Conservation (phyloP, 169 alveolate species). For the Miamiensis avidus region DNA sequence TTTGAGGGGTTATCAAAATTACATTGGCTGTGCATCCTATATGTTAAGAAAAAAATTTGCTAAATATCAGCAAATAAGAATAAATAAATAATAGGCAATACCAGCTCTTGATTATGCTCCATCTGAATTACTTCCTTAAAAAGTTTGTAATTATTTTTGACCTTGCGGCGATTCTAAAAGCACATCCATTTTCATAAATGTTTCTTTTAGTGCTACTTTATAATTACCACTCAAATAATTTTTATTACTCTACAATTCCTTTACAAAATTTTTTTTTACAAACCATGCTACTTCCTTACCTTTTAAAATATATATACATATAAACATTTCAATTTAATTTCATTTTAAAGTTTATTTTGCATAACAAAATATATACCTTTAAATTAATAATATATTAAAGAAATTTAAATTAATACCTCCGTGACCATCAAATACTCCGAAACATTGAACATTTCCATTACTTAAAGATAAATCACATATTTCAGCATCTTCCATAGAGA, state of each 20-base stretch:
- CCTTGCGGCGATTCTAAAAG: conserved; percentile 18
- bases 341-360: too few species aligned
- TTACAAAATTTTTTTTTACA: conserved; percentile 85
- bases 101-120: too few species aligned
- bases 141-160: too few species aligned
- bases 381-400: too few species aligned
- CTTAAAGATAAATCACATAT: conserved; percentile 64
- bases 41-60: conserved; percentile 6
- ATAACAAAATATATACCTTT: too few species aligned
- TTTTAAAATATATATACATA: too few species aligned
- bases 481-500: conserved; percentile 96
- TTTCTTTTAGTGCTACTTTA: conserved; percentile 53
- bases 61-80: too few species aligned
- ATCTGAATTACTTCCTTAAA: too few species aligned
- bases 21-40: conserved; percentile 84
- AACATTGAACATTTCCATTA: conserved; percentile 70
- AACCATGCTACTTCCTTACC: conserved; percentile 91
- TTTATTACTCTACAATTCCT: conserved; percentile 43
- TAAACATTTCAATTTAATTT: too few species aligned
- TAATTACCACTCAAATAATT: conserved; percentile 44
- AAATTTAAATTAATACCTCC: conserved; percentile 82
- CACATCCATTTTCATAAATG: conserved; percentile 61
- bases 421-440: conserved; percentile 99
- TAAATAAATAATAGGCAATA: too few species aligned
- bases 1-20: conserved; percentile 53